Evolutionary conservation across 2,329 filamentous ascomycete species (phyloP), one percentile per base, ranked within the genome.

Genomic region (Penicillium sp.): DNA sequence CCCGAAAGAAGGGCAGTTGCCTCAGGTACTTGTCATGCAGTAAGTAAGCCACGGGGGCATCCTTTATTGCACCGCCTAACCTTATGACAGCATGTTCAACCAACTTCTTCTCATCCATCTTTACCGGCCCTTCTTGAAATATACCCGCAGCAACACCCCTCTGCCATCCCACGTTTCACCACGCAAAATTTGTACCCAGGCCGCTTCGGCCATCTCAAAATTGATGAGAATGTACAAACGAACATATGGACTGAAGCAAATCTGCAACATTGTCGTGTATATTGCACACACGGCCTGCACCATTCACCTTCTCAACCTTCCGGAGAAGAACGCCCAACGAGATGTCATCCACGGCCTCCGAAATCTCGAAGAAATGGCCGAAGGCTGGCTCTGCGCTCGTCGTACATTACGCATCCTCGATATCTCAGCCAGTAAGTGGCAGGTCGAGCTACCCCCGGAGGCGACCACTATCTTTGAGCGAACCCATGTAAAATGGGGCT

Each of bases 231-330:
- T 97, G 1, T 99, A 98, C 79, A 97, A 96, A 76, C 92, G 94
- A 68, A 89, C 89, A 1, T 96, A 97, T 76, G 92, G 94, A 10
- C 80, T 98, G 13, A 88, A 92, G 4, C 94, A 98, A 75, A 97
- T 99, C 37, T 96, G 92, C 79, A 98, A 98, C 72, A 92, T 98
- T 70, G 93, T 91, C 3, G 93, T 98, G 0, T 99, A 99, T 76
- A 97, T 98, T 79, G 85, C 91, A 0, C 94, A 98, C 76, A 95
- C 92, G 4, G 93, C 95, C 33, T 97, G 93, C 74, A 97, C 93
- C 0, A 96, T 98, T 42, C 95, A 98, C 72, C 81, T 99, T 22
- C 87, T 99, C 38, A 97, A 97, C 68, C 82, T 98, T 1, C 93
- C 93, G 0, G 93, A 97, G 69, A 97, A 95, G 79, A 95, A 91